Base-by-base conservation (phyloP, 1,284 basidiomycete genomes). In the Filobasidium uniguttulatum region DNA sequence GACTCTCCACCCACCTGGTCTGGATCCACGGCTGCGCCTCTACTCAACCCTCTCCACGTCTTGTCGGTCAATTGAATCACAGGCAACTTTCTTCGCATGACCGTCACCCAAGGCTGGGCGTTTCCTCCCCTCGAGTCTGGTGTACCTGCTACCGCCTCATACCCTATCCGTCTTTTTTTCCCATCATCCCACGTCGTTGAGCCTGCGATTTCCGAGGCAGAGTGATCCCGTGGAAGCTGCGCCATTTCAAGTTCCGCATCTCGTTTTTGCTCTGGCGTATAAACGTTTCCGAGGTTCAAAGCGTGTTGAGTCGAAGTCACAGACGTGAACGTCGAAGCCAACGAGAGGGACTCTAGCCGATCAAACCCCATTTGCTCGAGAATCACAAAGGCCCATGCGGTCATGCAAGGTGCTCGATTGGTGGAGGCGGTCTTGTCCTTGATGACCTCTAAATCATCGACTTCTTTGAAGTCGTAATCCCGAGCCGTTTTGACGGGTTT, bases 361-460 rank as follows among this genome's bases (percentile, higher is more conserved):
- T 79, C 75, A 64, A 97, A 97, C 2, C 86, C 86, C 52, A 93
- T 73, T 25, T 80, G 73, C 59, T 91, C 85, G 6, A 86, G 82
- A 15, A 96, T 82, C 31, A 88, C 70, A 49, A 78, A 84, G 0
- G 86, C 79, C 91, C 91, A 97, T 1, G 84, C 86, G 44, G 83
- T 88, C 85, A 96, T 86, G 48, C 96, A 75, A 0, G 93, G 91
- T 1, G 91, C 90, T 19, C 91, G 81, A 67, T 97, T 97, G 46
- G 87, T 76, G 8, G 88, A 74, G 23, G 64, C 52, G 15, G 63
- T 62, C 43, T 37, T 23, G 58, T 52, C 15, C 44, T 14, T n/a
- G 12, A 50, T 40, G 17, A 56, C 55, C 41, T 56, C 55, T 34
- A 53, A 50, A 45, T 56, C 51, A 6, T 43, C 40, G 10, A 44